Evolutionary conservation across 2,329 filamentous ascomycete genomes (phyloP).

Genomic region (Lojkania enalia): DNA sequence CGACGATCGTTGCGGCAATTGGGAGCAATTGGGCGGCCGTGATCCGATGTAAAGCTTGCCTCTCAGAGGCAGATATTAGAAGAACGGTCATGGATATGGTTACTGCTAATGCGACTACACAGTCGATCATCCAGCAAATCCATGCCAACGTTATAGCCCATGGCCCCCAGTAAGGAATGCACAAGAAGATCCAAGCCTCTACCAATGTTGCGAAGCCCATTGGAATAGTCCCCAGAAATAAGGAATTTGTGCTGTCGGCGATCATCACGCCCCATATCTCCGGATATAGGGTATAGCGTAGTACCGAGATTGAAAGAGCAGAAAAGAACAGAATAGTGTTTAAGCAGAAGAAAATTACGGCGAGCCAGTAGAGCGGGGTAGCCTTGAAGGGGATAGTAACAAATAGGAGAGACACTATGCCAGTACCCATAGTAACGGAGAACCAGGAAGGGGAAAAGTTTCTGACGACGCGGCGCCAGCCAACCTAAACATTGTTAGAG

Average conservation of each 20-base stretch:
- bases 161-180: slow-evolving; percentile 62
- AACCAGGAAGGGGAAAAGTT: slow-evolving; percentile 47
- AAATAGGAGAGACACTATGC: slow-evolving; percentile 66
- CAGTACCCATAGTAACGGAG: slow-evolving; percentile 62
- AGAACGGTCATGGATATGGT: slow-evolving; percentile 56
- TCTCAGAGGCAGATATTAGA: slow-evolving; percentile 52
- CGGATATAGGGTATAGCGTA: slow-evolving; percentile 68
- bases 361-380: slow-evolving; percentile 61
- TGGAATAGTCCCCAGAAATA: slow-evolving; percentile 69
- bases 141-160: slow-evolving; percentile 56
- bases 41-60: slow-evolving; percentile 49
- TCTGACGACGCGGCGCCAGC: slow-evolving; percentile 41
- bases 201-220: slow-evolving; percentile 72
- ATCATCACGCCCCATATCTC: slow-evolving; percentile 69
- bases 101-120: slow-evolving; percentile 47
- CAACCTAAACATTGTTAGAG: slow-evolving; percentile 18
- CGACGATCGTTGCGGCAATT: slow-evolving; percentile 68
- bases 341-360: slow-evolving; percentile 63
- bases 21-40: slow-evolving; percentile 68
- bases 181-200: slow-evolving; percentile 65
- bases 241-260: slow-evolving; percentile 65
- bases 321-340: slow-evolving; percentile 62
- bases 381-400: slow-evolving; percentile 64
- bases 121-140: slow-evolving; percentile 56
- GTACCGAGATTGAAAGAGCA: slow-evolving; percentile 58